These are phyloP conservation scores for Geotrichum klebahnii DNA, from an alignment of 1,139 yeast species.

Conservation along the genomic window DNA sequence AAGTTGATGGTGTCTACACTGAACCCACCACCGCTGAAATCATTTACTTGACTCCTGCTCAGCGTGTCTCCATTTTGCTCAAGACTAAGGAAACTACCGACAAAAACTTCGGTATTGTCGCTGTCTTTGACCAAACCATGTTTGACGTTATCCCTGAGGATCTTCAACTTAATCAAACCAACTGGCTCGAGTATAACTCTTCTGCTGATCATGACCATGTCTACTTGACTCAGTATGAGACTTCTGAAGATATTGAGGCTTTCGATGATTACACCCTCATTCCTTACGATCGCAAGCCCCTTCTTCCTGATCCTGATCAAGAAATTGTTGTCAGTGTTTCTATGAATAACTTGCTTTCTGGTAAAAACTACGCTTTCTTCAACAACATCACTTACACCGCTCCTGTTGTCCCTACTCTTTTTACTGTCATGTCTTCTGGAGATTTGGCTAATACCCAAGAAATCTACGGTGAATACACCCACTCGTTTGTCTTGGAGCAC, in stretches of 20 bases:
- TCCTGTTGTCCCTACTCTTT: constrained; percentile 79
- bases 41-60: constrained; percentile 70
- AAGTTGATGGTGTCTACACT: constrained; percentile 75
- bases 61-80: constrained; percentile 69
- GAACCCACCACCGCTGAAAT: constrained; percentile 58
- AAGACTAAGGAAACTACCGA: constrained; percentile 60
- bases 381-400: constrained; percentile 70
- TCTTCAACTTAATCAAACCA: constrained; percentile 64
- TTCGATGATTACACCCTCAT: constrained; percentile 57
- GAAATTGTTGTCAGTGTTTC: constrained; percentile 59
- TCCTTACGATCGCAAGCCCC: constrained; percentile 52
- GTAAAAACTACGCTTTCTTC: constrained; percentile 87
- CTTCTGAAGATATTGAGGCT: constrained; percentile 37
- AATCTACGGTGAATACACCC: constrained; percentile 77
- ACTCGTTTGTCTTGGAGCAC: constrained; percentile 64
- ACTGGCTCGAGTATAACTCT: constrained; percentile 58
- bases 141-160: constrained; percentile 66
- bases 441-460: constrained; percentile 51
- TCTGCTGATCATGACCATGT: constrained; percentile 47
- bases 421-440: constrained; percentile 64
- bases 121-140: constrained; percentile 72
- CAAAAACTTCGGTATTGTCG: constrained; percentile 72
- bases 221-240: constrained; percentile 39
- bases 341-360: constrained; percentile 77
- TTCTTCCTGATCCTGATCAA: constrained; percentile 63